Evolutionary conservation across 2,329 filamentous ascomycete genomes (phyloP), one percentile per base, ranked within the genome.

Genomic region (Whalleya microplaca): DNA sequence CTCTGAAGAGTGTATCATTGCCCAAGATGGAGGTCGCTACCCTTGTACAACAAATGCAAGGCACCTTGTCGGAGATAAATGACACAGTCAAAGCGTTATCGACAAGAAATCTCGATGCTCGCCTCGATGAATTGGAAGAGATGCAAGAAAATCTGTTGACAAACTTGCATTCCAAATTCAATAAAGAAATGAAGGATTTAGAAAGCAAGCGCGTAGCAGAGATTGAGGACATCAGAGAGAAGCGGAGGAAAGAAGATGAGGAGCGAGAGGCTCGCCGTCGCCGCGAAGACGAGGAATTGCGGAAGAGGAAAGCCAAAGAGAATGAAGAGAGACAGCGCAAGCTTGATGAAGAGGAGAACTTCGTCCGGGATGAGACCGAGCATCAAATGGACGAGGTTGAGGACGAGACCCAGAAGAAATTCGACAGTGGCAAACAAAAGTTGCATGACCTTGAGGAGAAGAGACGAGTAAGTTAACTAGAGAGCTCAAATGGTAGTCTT

Each of bases 11-110:
- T n/a, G 14, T 18, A 20, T 8, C 20, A 18, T 45, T 20, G 20
- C 12, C 40, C 55, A 69, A 55, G 23, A 64, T 70, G 63, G 72
- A 76, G 53, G 72, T 78, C 56, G 69, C 73, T 14, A 59, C 67
- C 43, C 73, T 79, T 45, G 71, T 78, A 61, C 65, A 71, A 58
- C 72, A 77, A 64, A 76, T 79, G 75, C 73, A 73, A 59, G 72
- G 77, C 51, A 77, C 72, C 19, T 67, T 79, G 44, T 71, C 73
- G 0, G 66, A 69, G 16, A 78, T 79, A 55, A 72, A 74, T 55
- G 55, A 50, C 23, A 75, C 76, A 20, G 64, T 79, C 32, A 65
- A 69, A 12, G 64, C 69, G 1, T 64, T 78, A 19, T 67, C 72
- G 10, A 64, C 65, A 1, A 64, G 66, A 6, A 59, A 67, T 8